Evolutionary conservation across 2,329 filamentous ascomycete species (phyloP), one percentile per base, ranked within the genome.

Genomic region (Penicillium nordicum): DNA sequence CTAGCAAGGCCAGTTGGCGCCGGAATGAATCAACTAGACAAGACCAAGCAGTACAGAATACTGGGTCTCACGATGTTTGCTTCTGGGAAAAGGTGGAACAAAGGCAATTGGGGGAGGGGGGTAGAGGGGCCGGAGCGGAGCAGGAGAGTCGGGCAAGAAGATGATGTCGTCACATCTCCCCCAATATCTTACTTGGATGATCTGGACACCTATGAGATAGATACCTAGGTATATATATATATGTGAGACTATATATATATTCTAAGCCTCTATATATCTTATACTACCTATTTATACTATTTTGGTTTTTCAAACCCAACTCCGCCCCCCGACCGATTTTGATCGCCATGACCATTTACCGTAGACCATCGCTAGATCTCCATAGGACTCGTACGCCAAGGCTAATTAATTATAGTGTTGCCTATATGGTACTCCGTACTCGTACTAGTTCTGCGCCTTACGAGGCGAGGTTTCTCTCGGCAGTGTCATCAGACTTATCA

Each of bases 1-100:
- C 69, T 72, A 66, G 37, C 23, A 37, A 47, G 46, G 66, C 64
- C 60, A 44, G 66, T 63, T 61, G 55, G 51, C 50, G 59, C 60
- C 53, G 57, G 58, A 60, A 61, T 58, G 58, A 60, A 61, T 58
- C 54, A 57, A 62, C 53, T 25, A 42, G 42, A 21, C 49, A 48
- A 30, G 52, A 55, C 61, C 42, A 32, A 10, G 23, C 8, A 50
- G 44, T 44, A 2, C 8, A n/a, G 43, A 30, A 32, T 27, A 29
- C 23, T 18, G 18, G 47, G 41, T 38, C 38, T 55, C 29, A 34
- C 16, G 25, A 21, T 50, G 30, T 21, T 44, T 37, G 16, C 8
- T 38, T 32, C 12, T 14, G 16, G 11, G 47, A 46, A 40, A 47
- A 44, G 29, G 40, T 34, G 27, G 40, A 37, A 59, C 40, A 47